These are phyloP conservation scores for Gracilaria caudata DNA, from an alignment of 23 red algal species.

Conservation along the genomic window DNA sequence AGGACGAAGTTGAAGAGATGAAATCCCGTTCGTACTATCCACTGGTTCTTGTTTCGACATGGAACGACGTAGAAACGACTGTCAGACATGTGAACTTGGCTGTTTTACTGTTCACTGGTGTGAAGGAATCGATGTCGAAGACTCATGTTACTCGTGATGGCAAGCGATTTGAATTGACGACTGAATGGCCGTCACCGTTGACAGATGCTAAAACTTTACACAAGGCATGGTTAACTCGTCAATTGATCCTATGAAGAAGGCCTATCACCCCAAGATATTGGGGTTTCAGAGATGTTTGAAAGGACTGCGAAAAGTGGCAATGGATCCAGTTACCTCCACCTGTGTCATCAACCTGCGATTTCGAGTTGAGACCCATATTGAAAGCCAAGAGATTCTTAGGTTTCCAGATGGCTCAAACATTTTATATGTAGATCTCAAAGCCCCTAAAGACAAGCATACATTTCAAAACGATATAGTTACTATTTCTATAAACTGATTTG, in stretches of 20 bases:
- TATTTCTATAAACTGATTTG: neutral
- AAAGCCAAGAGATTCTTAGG: neutral
- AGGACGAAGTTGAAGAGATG: neutral
- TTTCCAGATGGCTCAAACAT: neutral
- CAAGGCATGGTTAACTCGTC: neutral
- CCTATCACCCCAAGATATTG: neutral
- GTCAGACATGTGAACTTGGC: neutral
- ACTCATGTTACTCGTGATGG: neutral
- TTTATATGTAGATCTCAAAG: conserved; percentile 14
- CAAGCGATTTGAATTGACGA: neutral
- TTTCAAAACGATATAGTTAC: neutral
- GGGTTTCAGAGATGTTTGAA: neutral
- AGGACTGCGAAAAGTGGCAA: neutral
- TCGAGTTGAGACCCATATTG: neutral
- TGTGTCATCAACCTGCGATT: neutral
- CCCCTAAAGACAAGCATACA: neutral
- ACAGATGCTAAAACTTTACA: neutral
- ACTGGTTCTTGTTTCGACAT: neutral
- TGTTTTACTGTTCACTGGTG: neutral
- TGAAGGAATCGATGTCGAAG: neutral
- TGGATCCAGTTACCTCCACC: neutral
- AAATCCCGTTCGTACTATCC: neutral
- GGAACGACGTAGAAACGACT: neutral
- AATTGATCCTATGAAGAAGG: neutral
- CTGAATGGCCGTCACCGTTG: neutral